A percentile compares a stretch with the other conserved stretches of the same genome.
Conservation (phyloP, 306 rosid genomes). For the Mimosa pudica region DNA sequence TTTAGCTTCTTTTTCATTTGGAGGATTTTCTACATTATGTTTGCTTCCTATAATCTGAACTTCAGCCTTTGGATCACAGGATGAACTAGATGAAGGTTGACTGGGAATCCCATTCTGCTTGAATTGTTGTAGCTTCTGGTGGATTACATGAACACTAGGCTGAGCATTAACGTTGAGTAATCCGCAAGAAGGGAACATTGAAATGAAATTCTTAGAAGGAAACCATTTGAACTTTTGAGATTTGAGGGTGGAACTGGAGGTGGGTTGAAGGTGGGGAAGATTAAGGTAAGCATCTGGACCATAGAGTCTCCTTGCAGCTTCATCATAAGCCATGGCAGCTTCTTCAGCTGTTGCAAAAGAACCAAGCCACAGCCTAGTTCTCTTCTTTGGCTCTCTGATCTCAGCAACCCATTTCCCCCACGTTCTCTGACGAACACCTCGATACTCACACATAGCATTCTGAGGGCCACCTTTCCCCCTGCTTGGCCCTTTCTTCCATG, state of each 20-base stretch:
- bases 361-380: constrained; percentile 95
- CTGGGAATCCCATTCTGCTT: constrained; percentile 53
- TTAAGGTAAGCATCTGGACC: constrained; percentile 95
- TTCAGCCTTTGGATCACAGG: constrained; percentile 48
- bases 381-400: constrained; percentile 93
- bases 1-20: constrained; percentile 40
- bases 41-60: constrained; percentile 28
- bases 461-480: constrained; percentile 97
- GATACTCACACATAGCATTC: constrained; percentile 81
- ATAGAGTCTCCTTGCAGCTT: constrained; percentile 89
- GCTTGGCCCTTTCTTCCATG: constrained; percentile 97
- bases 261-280: constrained; percentile 79
- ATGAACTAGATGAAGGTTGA: constrained; percentile 49
- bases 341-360: constrained; percentile 95
- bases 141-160: constrained; percentile 95
- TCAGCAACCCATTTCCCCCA: constrained; percentile 99
- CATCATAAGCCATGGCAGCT: constrained; percentile 98
- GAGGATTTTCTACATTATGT: constrained; percentile 30
- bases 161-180: constrained; percentile 87
- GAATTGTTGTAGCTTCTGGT: constrained; percentile 83
- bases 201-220: constrained; percentile 85
- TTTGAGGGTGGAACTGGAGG: constrained; percentile 41
- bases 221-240: constrained; percentile 80
- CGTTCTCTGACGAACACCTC: constrained; percentile 92
- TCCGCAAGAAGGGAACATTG: constrained; percentile 82